Evolutionary conservation across 192 early-diverging fungal genomes (phyloP).

Genomic region (Linnemannia elongata): DNA sequence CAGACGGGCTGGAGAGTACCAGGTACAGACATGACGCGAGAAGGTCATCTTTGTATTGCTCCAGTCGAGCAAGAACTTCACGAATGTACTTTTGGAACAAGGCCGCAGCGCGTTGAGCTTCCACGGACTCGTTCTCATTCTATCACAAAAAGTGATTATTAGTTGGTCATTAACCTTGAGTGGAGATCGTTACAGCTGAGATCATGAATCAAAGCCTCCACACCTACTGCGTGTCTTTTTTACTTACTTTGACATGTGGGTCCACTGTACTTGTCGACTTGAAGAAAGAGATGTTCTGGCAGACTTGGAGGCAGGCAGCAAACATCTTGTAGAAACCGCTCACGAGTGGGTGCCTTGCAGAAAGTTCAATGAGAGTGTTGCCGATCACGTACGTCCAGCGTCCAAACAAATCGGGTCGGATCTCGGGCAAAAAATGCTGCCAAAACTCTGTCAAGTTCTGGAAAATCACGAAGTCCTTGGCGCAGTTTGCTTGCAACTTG

Average conservation of each 20-base stretch:
- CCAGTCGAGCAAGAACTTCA: slow-evolving; percentile 70
- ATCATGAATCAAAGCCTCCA: background rate
- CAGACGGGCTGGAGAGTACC: slow-evolving; percentile 71
- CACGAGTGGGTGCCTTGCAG: slow-evolving; percentile 70
- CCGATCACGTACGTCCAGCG: slow-evolving; percentile 74
- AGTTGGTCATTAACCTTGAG: background rate
- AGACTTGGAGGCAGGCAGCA: slow-evolving; percentile 60
- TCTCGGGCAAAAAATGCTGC: slow-evolving; percentile 61
- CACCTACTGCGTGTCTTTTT: background rate
- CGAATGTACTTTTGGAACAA: slow-evolving; percentile 70
- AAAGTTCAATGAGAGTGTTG: slow-evolving; percentile 63
- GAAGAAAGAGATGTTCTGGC: slow-evolving; percentile 57
- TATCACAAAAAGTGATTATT: slow-evolving; percentile 1
- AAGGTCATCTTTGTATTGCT: slow-evolving; percentile 83
- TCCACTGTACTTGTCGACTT: slow-evolving; percentile 1
- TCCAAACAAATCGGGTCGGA: slow-evolving; percentile 58
- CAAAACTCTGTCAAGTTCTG: slow-evolving; percentile 79
- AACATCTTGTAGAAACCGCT: slow-evolving; percentile 84
- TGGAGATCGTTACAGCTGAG: background rate
- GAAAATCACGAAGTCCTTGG: slow-evolving; percentile 77
- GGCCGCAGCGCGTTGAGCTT: slow-evolving; percentile 28
- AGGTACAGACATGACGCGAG: slow-evolving; percentile 75
- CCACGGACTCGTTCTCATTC: slow-evolving; percentile 17
- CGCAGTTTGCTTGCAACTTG: slow-evolving; percentile 66
- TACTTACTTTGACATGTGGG: slow-evolving; percentile 10